Evolutionary conservation across 305 asterid genomes (phyloP), one percentile per base, ranked within the genome.

Genomic region (Ilex paraguariensis): DNA sequence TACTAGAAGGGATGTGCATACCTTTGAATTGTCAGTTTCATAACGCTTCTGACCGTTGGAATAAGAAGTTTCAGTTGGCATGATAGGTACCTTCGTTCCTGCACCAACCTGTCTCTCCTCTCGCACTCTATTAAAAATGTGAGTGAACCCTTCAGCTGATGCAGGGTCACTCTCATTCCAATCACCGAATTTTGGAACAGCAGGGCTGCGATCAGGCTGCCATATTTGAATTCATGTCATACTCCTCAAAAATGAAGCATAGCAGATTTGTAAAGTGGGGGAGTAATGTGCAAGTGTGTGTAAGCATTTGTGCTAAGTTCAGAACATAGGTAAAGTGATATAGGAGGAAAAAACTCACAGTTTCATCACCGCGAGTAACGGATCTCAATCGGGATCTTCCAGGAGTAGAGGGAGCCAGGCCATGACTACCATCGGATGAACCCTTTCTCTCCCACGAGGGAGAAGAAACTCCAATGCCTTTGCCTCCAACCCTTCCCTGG

Each of bases 361-460:
- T 82, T 60, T 83, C 90, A 75, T 86, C 90, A 71, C 87, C 96
- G 75, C 81, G 76, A 6, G 90, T 71, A 36, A 80, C 85, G 31
- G 96, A 82, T 80, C 87, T 84, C 82, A 91, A 73, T 57, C 97
- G 90, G 51, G 95, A 88, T 63, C 97, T 84, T 65, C 95, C 96
- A 16, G 95, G 97, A 67, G 97, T 91, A 52, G 82, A 78, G 66
- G 95, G 91, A 39, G 87, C 89, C 57, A 77, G 66, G 40, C 87
- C 79, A 12, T 75, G 90, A 73, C 70, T 72, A 53, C 89, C 88
- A 54, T 88, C 97, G 51, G 82, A 70, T 10, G 82, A 59, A 71
- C 73, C 74, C 69, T 77, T 90, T 79, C 86, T 84, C 61, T 90
- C 97, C 96, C 93, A 86, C 7, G 95, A 78, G 52, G 97, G 97